Evolutionary conservation across 139 green algal species (phyloP).

Genomic region (Chlamydomonas sp.): DNA sequence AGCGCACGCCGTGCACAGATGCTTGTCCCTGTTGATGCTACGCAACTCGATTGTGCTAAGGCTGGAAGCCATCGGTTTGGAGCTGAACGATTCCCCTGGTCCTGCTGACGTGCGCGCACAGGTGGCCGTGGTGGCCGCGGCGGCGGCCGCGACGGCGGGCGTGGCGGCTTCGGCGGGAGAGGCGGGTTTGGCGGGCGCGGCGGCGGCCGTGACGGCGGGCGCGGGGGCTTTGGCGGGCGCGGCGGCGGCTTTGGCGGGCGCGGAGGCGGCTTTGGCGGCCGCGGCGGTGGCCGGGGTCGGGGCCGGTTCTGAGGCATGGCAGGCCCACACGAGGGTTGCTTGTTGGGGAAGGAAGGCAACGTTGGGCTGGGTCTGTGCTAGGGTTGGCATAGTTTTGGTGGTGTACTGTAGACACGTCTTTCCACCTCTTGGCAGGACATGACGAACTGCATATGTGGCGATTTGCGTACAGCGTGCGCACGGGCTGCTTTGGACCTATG

Average conservation of each 20-base stretch:
- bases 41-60: not conserved
- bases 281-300: slow-evolving; percentile 32
- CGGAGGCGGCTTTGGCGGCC: not conserved
- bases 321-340: too few relatives aligned
- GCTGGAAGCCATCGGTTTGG: slow-evolving; percentile 32
- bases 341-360: too few relatives aligned
- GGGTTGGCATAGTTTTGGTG: too few relatives aligned
- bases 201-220: slow-evolving; percentile 30
- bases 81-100: slow-evolving; percentile 30
- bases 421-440: too few relatives aligned
- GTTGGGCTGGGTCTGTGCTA: too few relatives aligned
- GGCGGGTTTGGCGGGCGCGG: slow-evolving; percentile 49
- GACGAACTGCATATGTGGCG: too few relatives aligned
- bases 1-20: not conserved
- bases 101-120: slow-evolving; percentile 40
- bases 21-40: not conserved
- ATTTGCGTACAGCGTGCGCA: too few relatives aligned
- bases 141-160: slow-evolving; percentile 35
- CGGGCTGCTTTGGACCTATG: too few relatives aligned
- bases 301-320: not conserved
- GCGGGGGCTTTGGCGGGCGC: slow-evolving; percentile 31
- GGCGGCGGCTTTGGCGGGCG: not conserved
- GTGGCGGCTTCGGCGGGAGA: slow-evolving; percentile 31
- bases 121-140: slow-evolving; percentile 45
- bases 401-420: too few relatives aligned